Percentiles rank a stretch among this genome's conserved stretches.
Evolutionary conservation across 176 grass and related monocot genomes (phyloP).

Genomic region (Poa pratensis): DNA sequence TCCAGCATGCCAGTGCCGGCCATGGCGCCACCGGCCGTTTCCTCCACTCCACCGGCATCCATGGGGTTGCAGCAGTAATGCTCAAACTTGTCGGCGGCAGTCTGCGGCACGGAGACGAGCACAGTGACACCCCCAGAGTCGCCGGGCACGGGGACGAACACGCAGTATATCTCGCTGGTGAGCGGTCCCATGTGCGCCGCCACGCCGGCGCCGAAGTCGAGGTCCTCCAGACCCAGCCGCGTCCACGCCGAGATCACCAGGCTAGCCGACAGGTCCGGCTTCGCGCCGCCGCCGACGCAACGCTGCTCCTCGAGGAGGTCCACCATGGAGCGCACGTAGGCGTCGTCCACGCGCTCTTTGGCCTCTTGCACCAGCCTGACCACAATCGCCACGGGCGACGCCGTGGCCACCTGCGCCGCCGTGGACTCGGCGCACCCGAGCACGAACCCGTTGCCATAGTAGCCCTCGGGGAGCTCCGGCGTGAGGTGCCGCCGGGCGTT

Average conservation of each 20-base stretch:
- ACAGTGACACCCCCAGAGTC: slow-evolving; percentile 69
- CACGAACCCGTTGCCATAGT: slow-evolving; percentile 94
- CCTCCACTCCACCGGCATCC: background rate
- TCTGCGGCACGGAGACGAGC: slow-evolving; percentile 76
- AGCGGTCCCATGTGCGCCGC: slow-evolving; percentile 85
- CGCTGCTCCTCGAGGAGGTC: slow-evolving; percentile 78
- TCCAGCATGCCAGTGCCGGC: slow-evolving; percentile 6
- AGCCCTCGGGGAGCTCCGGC: slow-evolving; percentile 72
- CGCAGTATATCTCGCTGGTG: slow-evolving; percentile 94
- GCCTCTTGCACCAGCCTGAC: slow-evolving; percentile 78
- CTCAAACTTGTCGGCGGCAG: slow-evolving; percentile 55
- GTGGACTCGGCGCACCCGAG: slow-evolving; percentile 81
- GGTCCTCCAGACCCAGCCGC: slow-evolving; percentile 74
- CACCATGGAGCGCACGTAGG: slow-evolving; percentile 74
- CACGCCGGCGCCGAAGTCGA: slow-evolving; percentile 79
- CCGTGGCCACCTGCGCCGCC: slow-evolving; percentile 43
- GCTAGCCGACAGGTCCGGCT: slow-evolving; percentile 72
- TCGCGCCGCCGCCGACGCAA: slow-evolving; percentile 12
- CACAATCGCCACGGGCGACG: background rate
- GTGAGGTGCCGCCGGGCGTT: slow-evolving; percentile 61
- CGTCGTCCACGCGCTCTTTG: slow-evolving; percentile 62
- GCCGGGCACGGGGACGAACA: slow-evolving; percentile 73
- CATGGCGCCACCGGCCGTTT: background rate
- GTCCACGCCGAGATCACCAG: slow-evolving; percentile 93
- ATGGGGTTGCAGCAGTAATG: slow-evolving; percentile 53